Base-by-base conservation (phyloP, 1,139 yeast species). In the Arxiozyma bovina region DNA sequence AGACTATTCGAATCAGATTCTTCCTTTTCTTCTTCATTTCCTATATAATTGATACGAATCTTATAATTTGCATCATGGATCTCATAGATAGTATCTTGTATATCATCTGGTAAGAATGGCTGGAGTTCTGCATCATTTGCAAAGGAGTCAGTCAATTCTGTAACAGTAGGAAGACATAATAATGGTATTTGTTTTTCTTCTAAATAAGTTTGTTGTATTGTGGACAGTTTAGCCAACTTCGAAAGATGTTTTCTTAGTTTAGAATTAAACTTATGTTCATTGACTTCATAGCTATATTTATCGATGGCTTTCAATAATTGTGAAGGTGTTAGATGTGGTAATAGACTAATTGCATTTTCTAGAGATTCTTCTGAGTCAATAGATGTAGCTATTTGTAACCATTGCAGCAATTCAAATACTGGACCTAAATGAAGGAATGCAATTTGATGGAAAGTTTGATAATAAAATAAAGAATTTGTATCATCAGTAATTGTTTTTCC, bases 361-460 rank as follows among this genome's bases (percentile, higher is more conserved):
- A 83, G 77, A 61, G 74, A 79, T 64, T 75, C 84, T 53, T 80
- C 82, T 57, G 78, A 79, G 21, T 70, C 71, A 48, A 84, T 68
- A 42, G 80, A 77, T 0, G 96, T 82, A 71, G 90, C 81, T 52
- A 93, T 86, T 68, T 93, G 98, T 52, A 91, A 73, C 90, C 96
- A 91, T 68, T 93, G 97, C 56, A 93, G 72, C 41, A 93, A 70
- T 67, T 91, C 94, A 54, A 86, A 80, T 1, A 88, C 75, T 1
- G 96, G 91, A 55, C 80, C 80, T 55, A 90, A 74, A 59, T 87
- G 90, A 34, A 73, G 72, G 51, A 81, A 81, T 12, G 94, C 84
- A 43, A 87, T 78, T 55, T 74, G 74, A 63, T 74, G 82, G 52
- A 83, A 73, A 0, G 85, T 73, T 57, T 79, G 80, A 63, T 81